Conservation (phyloP, 768 basidiomycete species). For the Russula earlei region DNA sequence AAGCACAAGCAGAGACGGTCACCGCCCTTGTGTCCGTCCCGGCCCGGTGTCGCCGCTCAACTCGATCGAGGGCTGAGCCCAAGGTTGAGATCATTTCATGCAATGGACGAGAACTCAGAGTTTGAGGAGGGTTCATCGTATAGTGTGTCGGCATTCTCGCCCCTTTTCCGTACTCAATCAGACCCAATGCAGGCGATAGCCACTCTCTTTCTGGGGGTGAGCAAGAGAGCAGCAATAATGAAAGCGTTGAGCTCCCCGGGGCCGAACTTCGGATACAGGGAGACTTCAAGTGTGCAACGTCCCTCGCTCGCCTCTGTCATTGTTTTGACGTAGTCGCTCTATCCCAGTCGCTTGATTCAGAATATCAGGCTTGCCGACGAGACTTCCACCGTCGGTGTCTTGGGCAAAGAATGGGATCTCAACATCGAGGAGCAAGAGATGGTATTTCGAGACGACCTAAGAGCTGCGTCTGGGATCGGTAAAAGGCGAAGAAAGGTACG, state of each 20-base stretch:
- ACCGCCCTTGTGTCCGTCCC: too few species aligned
- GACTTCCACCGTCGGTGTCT: constrained; percentile 33
- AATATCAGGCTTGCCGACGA: constrained; percentile 50
- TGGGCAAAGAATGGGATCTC: constrained; percentile 68
- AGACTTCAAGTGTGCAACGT: constrained; percentile 37
- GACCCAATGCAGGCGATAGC: not conserved
- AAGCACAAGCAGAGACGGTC: too few species aligned
- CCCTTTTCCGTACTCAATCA: not conserved
- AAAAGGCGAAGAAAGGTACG: constrained; percentile 32
- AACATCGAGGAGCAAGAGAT: constrained; percentile 57
- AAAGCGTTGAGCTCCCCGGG: not conserved
- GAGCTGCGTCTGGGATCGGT: constrained; percentile 67
- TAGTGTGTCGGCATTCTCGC: not conserved
- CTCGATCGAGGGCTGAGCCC: too few species aligned
- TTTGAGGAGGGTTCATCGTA: constrained; percentile 7
- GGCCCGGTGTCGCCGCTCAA: too few species aligned
- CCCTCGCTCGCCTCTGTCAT: not conserved
- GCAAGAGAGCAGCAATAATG: not conserved
- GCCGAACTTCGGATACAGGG: constrained; percentile 38
- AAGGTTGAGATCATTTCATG: too few species aligned
- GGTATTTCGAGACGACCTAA: constrained; percentile 64
- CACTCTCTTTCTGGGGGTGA: constrained; percentile 3
- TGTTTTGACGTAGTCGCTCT: not conserved
- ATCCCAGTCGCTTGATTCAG: constrained; percentile 54
- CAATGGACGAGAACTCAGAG: constrained; percentile 2